These are phyloP conservation scores for Kondoa subrosea DNA, from an alignment of 768 basidiomycete genomes.

Conservation along the genomic window DNA sequence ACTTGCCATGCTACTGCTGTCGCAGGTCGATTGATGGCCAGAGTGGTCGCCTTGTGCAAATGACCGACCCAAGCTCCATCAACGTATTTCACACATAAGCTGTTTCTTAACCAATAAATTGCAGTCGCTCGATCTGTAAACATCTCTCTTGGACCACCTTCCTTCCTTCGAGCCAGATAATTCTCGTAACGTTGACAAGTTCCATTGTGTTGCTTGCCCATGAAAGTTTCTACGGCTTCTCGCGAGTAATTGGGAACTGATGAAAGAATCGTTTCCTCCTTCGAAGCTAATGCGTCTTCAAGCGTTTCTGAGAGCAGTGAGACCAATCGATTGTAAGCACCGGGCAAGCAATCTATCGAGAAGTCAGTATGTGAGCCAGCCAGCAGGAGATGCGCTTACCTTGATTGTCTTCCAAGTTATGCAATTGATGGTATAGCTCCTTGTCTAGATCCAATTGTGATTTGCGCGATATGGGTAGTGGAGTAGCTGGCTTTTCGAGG, in stretches of 20 bases:
- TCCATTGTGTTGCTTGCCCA: not conserved
- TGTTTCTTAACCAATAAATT: not conserved
- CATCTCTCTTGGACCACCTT: not conserved
- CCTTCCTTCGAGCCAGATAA: not conserved
- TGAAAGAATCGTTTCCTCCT: not conserved
- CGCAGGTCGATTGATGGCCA: not conserved
- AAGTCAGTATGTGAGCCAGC: too few species aligned
- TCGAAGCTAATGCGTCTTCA: not conserved
- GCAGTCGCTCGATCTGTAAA: not conserved
- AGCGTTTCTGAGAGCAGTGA: conserved; percentile 2
- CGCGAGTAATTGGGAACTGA: not conserved
- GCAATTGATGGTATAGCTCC: not conserved
- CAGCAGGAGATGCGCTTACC: too few species aligned
- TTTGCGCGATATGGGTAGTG: not conserved
- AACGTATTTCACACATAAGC: not conserved
- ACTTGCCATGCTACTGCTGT: conserved; percentile 4
- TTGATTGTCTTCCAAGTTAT: conserved; percentile 2
- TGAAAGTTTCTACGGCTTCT: not conserved
- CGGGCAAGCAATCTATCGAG: not conserved
- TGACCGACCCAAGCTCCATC: conserved; percentile 1
- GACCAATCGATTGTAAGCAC: not conserved
- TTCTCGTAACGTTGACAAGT: not conserved
- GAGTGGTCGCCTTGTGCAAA: not conserved
- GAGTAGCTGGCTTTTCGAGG: not conserved
- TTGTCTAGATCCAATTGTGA: conserved; percentile 3